A percentile compares a stretch with the other conserved stretches of the same genome.
Evolutionary conservation across 2,329 filamentous ascomycete genomes (phyloP).

Genomic region (Fusarium sp.): DNA sequence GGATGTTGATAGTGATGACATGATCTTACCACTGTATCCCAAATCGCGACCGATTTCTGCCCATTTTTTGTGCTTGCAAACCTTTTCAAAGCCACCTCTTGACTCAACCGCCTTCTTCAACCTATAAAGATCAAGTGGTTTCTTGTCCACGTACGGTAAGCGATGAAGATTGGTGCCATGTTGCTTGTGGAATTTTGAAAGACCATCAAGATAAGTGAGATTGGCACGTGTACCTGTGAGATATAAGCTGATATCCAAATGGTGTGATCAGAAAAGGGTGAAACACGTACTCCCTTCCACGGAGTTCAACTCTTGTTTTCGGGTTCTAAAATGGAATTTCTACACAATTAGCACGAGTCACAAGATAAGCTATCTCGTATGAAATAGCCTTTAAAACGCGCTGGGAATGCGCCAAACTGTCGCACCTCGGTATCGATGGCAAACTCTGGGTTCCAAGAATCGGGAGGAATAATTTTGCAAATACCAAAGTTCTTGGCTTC

Average conservation of each 20-base stretch:
- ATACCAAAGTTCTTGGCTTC: slow-evolving; percentile 91
- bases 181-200: slow-evolving; percentile 96
- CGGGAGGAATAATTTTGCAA: slow-evolving; percentile 94
- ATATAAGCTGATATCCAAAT: slow-evolving; percentile 51
- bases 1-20: slow-evolving; percentile 97
- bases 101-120: slow-evolving; percentile 97
- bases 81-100: slow-evolving; percentile 92
- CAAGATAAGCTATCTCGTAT: slow-evolving; percentile 7
- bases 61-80: slow-evolving; percentile 99
- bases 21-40: slow-evolving; percentile 98
- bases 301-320: slow-evolving; percentile 96
- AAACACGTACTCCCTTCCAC: slow-evolving; percentile 89
- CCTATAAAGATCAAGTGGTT: slow-evolving; percentile 93
- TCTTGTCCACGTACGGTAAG: slow-evolving; percentile 96
- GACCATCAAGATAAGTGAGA: slow-evolving; percentile 93
- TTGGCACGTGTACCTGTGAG: slow-evolving; percentile 88
- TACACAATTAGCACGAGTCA: slow-evolving; percentile 54
- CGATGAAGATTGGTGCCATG: slow-evolving; percentile 94
- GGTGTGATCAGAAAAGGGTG: background rate
- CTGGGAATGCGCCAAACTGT: slow-evolving; percentile 12
- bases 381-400: slow-evolving; percentile 18
- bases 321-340: slow-evolving; percentile 96
- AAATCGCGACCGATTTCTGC: slow-evolving; percentile 96
- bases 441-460: slow-evolving; percentile 93
- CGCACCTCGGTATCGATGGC: slow-evolving; percentile 94